Percentiles rank a stretch among this genome's conserved stretches.
Conservation (phyloP, 2,329 filamentous ascomycete species). For the Ceratocystis ficicola region DNA sequence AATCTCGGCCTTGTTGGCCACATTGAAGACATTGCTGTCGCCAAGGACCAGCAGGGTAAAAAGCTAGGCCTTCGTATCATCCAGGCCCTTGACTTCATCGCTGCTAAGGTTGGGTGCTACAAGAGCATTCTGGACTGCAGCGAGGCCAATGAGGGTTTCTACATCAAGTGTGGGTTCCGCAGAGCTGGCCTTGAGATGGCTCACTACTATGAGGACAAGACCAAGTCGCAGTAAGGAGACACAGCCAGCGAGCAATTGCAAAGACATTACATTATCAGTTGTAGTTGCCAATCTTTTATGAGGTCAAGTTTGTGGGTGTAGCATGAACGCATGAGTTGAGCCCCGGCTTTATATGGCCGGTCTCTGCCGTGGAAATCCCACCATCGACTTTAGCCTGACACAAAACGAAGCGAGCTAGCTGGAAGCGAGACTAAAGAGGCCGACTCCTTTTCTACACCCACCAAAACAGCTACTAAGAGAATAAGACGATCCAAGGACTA, state of each 20-base stretch:
- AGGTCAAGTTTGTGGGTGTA: not conserved
- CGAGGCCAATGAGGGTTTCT: slow-evolving; percentile 93
- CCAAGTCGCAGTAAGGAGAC: slow-evolving; percentile 30
- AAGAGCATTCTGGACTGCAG: slow-evolving; percentile 96
- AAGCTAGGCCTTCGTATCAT: slow-evolving; percentile 88
- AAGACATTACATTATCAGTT: too few species aligned
- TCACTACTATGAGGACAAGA: slow-evolving; percentile 67
- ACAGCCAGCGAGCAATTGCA: not conserved
- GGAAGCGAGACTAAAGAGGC: not conserved
- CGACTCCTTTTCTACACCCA: not conserved
- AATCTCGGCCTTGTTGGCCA: slow-evolving; percentile 75
- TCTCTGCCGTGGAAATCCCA: not conserved
- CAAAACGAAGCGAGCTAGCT: not conserved
- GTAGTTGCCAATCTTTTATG: not conserved
- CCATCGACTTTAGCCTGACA: not conserved
- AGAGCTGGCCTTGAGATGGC: slow-evolving; percentile 92
- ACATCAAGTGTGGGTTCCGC: slow-evolving; percentile 93
- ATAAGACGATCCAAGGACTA: too few species aligned
- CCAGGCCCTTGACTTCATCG: slow-evolving; percentile 81
- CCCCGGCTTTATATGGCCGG: not conserved
- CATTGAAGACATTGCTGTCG: slow-evolving; percentile 94
- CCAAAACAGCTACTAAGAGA: too few species aligned
- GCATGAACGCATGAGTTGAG: not conserved
- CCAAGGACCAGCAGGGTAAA: slow-evolving; percentile 93
- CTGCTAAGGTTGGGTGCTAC: slow-evolving; percentile 83